These are phyloP conservation scores for Termitomyces sp. DNA, from an alignment of 1,284 basidiomycete species.

Conservation along the genomic window DNA sequence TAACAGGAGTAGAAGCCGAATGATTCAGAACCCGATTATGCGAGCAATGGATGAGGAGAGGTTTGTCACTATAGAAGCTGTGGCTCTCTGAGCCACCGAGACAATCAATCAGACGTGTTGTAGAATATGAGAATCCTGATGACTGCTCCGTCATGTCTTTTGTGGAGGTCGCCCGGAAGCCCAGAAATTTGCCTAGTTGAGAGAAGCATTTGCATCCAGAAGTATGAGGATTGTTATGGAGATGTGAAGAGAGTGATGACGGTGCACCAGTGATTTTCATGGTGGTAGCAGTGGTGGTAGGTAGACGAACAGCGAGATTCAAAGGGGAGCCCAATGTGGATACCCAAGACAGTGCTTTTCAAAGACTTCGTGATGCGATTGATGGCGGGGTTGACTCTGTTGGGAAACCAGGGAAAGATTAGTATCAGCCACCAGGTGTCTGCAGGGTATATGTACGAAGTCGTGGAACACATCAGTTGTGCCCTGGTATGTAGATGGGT, in stretches of 20 bases:
- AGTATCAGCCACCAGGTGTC: constrained; percentile 8
- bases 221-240: neutral
- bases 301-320: neutral
- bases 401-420: neutral
- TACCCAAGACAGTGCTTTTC: constrained; percentile 6
- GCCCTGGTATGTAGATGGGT: neutral
- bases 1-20: constrained; percentile 10
- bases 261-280: neutral
- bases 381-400: neutral
- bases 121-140: neutral
- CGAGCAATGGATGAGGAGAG: neutral
- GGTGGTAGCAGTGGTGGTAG: neutral
- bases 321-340: neutral
- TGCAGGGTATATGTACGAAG: neutral
- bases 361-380: constrained; percentile 7
- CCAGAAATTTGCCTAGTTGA: constrained; percentile 9
- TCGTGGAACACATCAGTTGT: constrained; percentile 12
- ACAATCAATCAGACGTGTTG: neutral
- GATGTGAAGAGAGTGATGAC: neutral
- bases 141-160: neutral
- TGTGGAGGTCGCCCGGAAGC: neutral
- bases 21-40: constrained; percentile 10
- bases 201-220: neutral
- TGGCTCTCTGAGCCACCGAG: neutral
- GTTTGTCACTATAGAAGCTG: neutral